These are phyloP conservation scores for Euptelea pleiosperma DNA, from an alignment of 164 flowering plant species.

Conservation along the genomic window DNA sequence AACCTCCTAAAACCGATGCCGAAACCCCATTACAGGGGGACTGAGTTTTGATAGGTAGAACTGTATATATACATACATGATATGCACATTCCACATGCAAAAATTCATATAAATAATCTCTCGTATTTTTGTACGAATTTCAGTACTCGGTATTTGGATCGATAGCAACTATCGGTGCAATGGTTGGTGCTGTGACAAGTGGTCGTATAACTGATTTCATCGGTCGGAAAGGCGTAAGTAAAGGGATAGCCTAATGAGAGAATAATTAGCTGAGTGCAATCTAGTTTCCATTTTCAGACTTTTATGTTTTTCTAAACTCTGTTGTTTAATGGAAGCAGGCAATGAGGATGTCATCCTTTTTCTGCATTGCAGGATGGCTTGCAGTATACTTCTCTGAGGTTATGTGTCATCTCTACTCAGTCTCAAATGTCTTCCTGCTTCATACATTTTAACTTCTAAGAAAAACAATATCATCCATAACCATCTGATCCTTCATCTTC, in stretches of 20 bases:
- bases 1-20: too few relatives aligned
- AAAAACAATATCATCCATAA: not conserved
- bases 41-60: too few relatives aligned
- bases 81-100: not conserved
- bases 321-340: constrained; percentile 42
- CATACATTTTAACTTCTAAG: too few relatives aligned
- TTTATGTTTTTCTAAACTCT: not conserved
- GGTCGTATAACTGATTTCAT: constrained; percentile 61
- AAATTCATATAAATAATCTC: not conserved
- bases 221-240: constrained; percentile 69
- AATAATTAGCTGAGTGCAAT: not conserved
- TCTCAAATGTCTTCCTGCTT: not conserved
- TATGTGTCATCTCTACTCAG: not conserved
- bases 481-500: not conserved
- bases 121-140: constrained; percentile 1
- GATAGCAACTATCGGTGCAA: constrained; percentile 67
- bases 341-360: constrained; percentile 52
- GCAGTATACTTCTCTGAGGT: constrained; percentile 75
- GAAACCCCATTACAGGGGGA: too few relatives aligned
- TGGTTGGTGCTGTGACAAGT: constrained; percentile 72
- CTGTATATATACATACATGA: not conserved
- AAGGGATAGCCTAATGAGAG: not conserved
- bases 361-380: constrained; percentile 79
- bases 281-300: not conserved
- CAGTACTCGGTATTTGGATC: constrained; percentile 80